These are phyloP conservation scores for Hymenoscyphus scutula DNA, from an alignment of 2,329 filamentous ascomycete genomes.

Conservation along the genomic window DNA sequence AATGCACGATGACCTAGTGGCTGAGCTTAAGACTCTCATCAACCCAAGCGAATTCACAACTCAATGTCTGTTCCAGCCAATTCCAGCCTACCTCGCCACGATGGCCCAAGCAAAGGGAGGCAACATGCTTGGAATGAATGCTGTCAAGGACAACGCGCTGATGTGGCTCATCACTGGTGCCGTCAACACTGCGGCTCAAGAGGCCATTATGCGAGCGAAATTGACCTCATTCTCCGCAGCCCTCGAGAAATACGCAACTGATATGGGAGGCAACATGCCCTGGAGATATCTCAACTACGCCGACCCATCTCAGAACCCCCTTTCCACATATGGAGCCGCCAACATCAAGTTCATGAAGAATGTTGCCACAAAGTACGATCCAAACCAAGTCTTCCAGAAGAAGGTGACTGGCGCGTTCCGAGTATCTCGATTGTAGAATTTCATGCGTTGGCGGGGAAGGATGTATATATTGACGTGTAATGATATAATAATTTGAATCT, in stretches of 20 bases:
- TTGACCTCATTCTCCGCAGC: background rate
- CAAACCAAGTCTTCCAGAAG: conserved; percentile 1
- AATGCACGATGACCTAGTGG: conserved; percentile 4
- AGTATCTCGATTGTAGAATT: too few species aligned
- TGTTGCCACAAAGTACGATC: conserved; percentile 3
- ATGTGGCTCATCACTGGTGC: background rate
- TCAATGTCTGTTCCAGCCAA: conserved; percentile 34
- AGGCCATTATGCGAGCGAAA: background rate
- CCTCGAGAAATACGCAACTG: background rate
- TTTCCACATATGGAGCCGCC: conserved; percentile 6
- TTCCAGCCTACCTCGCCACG: conserved; percentile 31
- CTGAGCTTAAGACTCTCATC: background rate
- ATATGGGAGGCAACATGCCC: background rate
- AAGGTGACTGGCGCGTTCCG: background rate
- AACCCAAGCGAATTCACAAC: conserved; percentile 19
- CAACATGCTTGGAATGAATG: conserved; percentile 38
- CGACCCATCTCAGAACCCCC: conserved; percentile 4
- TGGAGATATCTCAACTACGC: conserved; percentile 13
- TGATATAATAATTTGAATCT: too few species aligned
- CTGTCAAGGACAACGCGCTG: conserved; percentile 6
- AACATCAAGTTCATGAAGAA: conserved; percentile 10
- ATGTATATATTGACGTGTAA: too few species aligned
- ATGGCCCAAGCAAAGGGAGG: conserved; percentile 30
- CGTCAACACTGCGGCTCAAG: background rate
- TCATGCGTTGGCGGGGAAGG: too few species aligned